Conservation (phyloP, 345 rosid genomes). For the Diplotaxis tenuifolia region DNA sequence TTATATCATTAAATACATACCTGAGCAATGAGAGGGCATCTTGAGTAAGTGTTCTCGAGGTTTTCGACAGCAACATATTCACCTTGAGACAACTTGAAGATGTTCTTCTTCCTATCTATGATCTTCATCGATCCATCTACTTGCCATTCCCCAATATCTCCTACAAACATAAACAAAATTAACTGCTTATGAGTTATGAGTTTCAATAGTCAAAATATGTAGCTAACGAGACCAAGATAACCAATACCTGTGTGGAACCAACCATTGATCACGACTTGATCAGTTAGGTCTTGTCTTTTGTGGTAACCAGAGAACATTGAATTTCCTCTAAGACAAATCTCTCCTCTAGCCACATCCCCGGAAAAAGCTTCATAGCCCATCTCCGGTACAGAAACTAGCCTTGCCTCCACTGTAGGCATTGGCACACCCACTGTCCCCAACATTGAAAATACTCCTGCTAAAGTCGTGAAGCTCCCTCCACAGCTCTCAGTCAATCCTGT, state of each 20-base stretch:
- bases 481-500: slow-evolving; percentile 92
- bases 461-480: slow-evolving; percentile 79
- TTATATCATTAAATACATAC: slow-evolving; percentile 35
- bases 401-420: slow-evolving; percentile 78
- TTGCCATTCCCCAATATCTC: slow-evolving; percentile 94
- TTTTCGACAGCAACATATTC: slow-evolving; percentile 95
- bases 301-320: slow-evolving; percentile 90
- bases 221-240: slow-evolving; percentile 1
- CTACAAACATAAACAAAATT: slow-evolving; percentile 32
- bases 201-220: background rate
- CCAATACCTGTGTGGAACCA: slow-evolving; percentile 92
- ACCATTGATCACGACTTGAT: slow-evolving; percentile 75
- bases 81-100: slow-evolving; percentile 92
- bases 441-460: slow-evolving; percentile 77
- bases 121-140: slow-evolving; percentile 86
- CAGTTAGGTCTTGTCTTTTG: slow-evolving; percentile 81
- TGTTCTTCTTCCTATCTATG: slow-evolving; percentile 90
- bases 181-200: background rate
- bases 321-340: slow-evolving; percentile 80
- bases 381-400: slow-evolving; percentile 89
- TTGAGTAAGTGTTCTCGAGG: slow-evolving; percentile 66
- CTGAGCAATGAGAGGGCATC: slow-evolving; percentile 71
- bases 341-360: slow-evolving; percentile 58
- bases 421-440: slow-evolving; percentile 94
- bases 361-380: slow-evolving; percentile 93